Conservation (phyloP, 2,329 filamentous ascomycete genomes). For the Daldinia sp. region DNA sequence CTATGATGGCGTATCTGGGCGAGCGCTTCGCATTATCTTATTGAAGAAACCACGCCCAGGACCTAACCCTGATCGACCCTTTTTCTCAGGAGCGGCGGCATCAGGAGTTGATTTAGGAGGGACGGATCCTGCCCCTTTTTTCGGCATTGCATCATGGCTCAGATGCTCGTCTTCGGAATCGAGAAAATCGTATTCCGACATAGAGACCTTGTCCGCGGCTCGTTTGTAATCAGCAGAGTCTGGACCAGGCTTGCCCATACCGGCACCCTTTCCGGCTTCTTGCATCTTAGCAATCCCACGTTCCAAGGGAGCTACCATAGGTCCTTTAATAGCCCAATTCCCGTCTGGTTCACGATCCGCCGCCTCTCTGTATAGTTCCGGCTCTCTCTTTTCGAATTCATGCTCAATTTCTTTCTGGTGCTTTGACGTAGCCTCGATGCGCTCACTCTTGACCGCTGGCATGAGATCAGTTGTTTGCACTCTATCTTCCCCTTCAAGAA, state of each 20-base stretch:
- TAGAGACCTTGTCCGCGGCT: slow-evolving; percentile 35
- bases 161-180: slow-evolving; percentile 47
- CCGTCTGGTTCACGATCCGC: slow-evolving; percentile 54
- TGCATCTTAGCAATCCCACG: slow-evolving; percentile 61
- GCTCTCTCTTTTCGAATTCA: slow-evolving; percentile 61
- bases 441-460: slow-evolving; percentile 56
- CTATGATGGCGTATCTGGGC: slow-evolving; percentile 42
- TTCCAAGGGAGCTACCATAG: slow-evolving; percentile 63
- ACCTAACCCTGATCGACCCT: slow-evolving; percentile 27
- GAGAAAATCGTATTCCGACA: slow-evolving; percentile 45
- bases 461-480: slow-evolving; percentile 55
- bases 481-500: slow-evolving; percentile 59
- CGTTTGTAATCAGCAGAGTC: slow-evolving; percentile 34
- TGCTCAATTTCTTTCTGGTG: slow-evolving; percentile 63
- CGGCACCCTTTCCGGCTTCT: slow-evolving; percentile 42
- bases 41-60: slow-evolving; percentile 41
- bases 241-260: slow-evolving; percentile 22
- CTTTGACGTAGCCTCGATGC: slow-evolving; percentile 56
- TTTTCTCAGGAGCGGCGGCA: slow-evolving; percentile 34
- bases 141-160: slow-evolving; percentile 32
- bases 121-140: slow-evolving; percentile 12
- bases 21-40: slow-evolving; percentile 46
- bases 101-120: slow-evolving; percentile 16
- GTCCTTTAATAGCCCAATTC: slow-evolving; percentile 60
- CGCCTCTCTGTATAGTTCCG: slow-evolving; percentile 61